Evolutionary conservation across 2,329 filamentous ascomycete genomes (phyloP).

Genomic region (Kalaharituber pfeilii): DNA sequence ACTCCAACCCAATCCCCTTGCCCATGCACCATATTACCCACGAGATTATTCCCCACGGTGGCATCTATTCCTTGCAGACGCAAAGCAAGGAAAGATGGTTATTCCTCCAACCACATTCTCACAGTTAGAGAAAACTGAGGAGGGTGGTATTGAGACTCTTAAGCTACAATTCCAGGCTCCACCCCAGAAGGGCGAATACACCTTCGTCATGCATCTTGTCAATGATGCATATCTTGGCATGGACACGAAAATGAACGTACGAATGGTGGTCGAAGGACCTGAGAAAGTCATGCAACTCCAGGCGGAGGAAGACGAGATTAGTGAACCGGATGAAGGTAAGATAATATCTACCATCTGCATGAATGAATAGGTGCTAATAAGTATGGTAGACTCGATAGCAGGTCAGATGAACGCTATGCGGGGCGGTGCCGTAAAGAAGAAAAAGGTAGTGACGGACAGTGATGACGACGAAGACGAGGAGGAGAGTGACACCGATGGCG

Average conservation of each 20-base stretch:
- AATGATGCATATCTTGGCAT: constrained; percentile 93
- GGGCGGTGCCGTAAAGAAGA: constrained; percentile 43
- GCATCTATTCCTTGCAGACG: constrained; percentile 88
- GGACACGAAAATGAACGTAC: constrained; percentile 81
- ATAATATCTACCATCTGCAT: constrained; percentile 18
- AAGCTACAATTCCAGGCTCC: constrained; percentile 96
- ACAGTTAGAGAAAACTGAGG: constrained; percentile 67
- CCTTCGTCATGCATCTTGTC: constrained; percentile 81
- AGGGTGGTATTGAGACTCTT: constrained; percentile 85
- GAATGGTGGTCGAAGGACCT: constrained; percentile 72
- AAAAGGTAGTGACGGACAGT: constrained; percentile 37
- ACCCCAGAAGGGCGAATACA: constrained; percentile 79
- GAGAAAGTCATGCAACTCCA: constrained; percentile 65
- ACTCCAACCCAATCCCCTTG: constrained; percentile 53
- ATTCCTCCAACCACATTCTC: constrained; percentile 94
- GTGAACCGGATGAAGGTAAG: constrained; percentile 93
- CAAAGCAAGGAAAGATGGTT: constrained; percentile 86
- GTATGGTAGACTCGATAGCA: constrained; percentile 56
- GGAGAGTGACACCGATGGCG: constrained; percentile 58
- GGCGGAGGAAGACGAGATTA: constrained; percentile 75
- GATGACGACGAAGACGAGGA: constrained; percentile 45
- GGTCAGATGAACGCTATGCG: constrained; percentile 82
- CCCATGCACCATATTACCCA: constrained; percentile 76
- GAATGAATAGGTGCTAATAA: constrained; percentile 20
- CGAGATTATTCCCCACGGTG: constrained; percentile 79